Evolutionary conservation across 1,284 basidiomycete genomes (phyloP), one percentile per base, ranked within the genome.

Genomic region (Ceratobasidium sp.): DNA sequence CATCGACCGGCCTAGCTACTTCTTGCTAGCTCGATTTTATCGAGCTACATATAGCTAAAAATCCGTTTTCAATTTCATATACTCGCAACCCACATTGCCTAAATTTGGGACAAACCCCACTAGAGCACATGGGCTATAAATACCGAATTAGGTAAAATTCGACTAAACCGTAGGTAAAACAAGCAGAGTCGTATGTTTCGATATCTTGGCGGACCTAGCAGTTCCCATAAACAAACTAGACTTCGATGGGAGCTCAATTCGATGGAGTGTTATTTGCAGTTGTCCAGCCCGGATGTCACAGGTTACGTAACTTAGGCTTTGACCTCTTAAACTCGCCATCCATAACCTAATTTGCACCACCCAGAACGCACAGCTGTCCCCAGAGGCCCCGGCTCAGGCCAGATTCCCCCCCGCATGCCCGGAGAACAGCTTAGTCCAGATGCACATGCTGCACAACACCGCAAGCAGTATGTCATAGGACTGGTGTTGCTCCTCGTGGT

Each of bases 401-500:
- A 30, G 18, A 23, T 55, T 55, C 55, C n/a, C 39, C 30, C 26
- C 39, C 36, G 50, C 50, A 67, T 67, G 64, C 55, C 36, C 39
- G 64, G 64, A 32, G 64, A 67, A 46, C 28, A 52, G 9, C 6
- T 21, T 26, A 50, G 32, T 41, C 50, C 50, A 30, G 28, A 36
- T 52, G 48, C 64, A n/a, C 64, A 41, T 45, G 65, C 48, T 32
- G 50, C 64, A 57, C 60, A 50, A 30, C 45, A 74, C 12, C 75
- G 76, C 34, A 84, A 79, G 67, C 84, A 91, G 75, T 94, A 93
- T 81, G 79, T 86, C 62, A 78, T 88, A 61, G 94, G 94, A 69
- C 88, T 96, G 60, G 80, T 82, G 43, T 83, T 96, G 32, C 85
- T 96, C 26, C 80, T 95, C 4, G 76, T 89, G 52, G 94, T 97